A percentile compares a stretch with the other conserved stretches of the same genome.
These are phyloP conservation scores for Acaromyces ingoldii DNA, from an alignment of 1,284 basidiomycete genomes.

Conservation along the genomic window DNA sequence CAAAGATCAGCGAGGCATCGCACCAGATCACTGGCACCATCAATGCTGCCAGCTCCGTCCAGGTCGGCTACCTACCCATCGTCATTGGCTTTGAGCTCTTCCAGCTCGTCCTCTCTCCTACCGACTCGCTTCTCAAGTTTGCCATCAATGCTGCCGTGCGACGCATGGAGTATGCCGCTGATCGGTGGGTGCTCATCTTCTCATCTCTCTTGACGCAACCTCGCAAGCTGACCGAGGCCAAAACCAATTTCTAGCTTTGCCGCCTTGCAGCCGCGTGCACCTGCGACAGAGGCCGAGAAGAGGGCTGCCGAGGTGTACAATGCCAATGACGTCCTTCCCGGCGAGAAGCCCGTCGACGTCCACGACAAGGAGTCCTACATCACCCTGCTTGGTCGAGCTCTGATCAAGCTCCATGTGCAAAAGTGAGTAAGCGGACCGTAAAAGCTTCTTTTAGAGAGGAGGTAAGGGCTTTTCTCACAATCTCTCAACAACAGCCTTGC, in stretches of 20 bases:
- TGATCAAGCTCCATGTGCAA: constrained; percentile 48
- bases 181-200: no score
- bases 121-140: constrained; percentile 44
- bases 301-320: constrained; percentile 23
- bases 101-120: constrained; percentile 44
- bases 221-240: neutral
- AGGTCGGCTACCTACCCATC: constrained; percentile 38
- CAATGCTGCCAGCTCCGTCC: neutral
- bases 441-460: no score
- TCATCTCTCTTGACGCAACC: no score
- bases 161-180: constrained; percentile 46
- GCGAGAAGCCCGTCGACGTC: constrained; percentile 1
- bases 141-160: constrained; percentile 37
- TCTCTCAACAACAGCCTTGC: constrained; percentile 29
- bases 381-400: constrained; percentile 35
- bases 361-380: constrained; percentile 27
- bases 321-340: constrained; percentile 3
- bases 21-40: no score
- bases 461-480: neutral
- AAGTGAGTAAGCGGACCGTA: constrained; percentile 31
- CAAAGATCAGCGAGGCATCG: no score
- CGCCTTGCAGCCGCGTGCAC: constrained; percentile 26
- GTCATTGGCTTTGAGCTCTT: constrained; percentile 47
- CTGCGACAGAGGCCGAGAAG: constrained; percentile 22
- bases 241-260: constrained; percentile 24